Evolutionary conservation across 2,329 filamentous ascomycete genomes (phyloP).

Genomic region (Colletotrichum horii): DNA sequence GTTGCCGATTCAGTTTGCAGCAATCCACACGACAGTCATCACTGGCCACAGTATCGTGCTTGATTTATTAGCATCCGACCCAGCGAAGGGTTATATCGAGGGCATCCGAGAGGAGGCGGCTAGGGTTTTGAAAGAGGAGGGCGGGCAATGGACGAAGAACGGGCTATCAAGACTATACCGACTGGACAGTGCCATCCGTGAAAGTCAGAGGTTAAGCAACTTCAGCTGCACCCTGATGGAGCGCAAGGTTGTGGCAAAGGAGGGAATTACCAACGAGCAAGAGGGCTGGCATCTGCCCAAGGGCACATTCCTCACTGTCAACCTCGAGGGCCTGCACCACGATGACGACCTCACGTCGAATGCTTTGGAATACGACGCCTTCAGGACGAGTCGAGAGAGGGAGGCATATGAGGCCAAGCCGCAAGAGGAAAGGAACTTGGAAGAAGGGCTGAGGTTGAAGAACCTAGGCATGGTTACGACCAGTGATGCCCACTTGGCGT

Average conservation of each 20-base stretch:
- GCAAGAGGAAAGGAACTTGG: conserved; percentile 30
- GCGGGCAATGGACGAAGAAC: conserved; percentile 51
- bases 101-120: conserved; percentile 48
- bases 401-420: conserved; percentile 39
- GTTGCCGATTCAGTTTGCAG: conserved; percentile 62
- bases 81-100: conserved; percentile 37
- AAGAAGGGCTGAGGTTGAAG: conserved; percentile 37
- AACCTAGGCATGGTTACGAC: conserved; percentile 60
- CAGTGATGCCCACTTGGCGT: conserved; percentile 53
- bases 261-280: conserved; percentile 39
- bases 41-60: conserved; percentile 53
- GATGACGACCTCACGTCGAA: conserved; percentile 49
- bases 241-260: conserved; percentile 47
- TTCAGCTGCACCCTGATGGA: conserved; percentile 51
- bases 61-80: conserved; percentile 48
- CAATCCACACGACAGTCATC: conserved; percentile 62
- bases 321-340: conserved; percentile 50
- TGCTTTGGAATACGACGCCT: conserved; percentile 50
- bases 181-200: conserved; percentile 57
- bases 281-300: conserved; percentile 51
- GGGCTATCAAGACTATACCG: conserved; percentile 46
- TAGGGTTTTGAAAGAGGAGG: conserved; percentile 35
- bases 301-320: conserved; percentile 47
- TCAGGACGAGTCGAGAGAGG: conserved; percentile 50
- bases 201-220: conserved; percentile 55